These are phyloP conservation scores for Leccinum broughii DNA, from an alignment of 768 basidiomycete genomes.

Conservation along the genomic window DNA sequence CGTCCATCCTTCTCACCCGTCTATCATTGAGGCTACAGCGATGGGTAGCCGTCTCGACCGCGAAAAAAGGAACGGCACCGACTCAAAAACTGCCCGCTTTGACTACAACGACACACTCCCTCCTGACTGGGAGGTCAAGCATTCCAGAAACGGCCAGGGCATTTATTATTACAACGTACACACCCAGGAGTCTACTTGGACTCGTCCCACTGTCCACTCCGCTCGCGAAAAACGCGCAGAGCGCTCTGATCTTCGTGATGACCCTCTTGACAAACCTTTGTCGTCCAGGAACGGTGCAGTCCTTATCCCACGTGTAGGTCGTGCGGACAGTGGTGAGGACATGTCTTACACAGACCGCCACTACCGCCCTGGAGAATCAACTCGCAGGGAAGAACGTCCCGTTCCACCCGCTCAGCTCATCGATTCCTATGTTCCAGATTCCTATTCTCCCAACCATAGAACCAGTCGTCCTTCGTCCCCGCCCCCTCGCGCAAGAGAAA, in stretches of 20 bases:
- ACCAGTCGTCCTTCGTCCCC: conserved; percentile 23
- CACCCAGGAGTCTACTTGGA: conserved; percentile 61
- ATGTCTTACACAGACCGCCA: conserved; percentile 64
- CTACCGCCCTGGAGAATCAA: conserved; percentile 52
- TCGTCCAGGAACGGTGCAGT: conserved; percentile 25
- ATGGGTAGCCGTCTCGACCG: conserved; percentile 51
- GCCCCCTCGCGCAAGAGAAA: conserved; percentile 27
- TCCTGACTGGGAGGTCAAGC: conserved; percentile 60
- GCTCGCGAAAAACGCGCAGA: conserved; percentile 27
- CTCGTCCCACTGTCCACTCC: conserved; percentile 42
- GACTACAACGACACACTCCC: conserved; percentile 44
- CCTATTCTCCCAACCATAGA: conserved; percentile 27
- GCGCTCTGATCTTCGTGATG: conserved; percentile 29
- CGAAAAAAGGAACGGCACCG: conserved; percentile 43
- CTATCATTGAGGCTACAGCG: conserved; percentile 59
- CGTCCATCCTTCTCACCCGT: conserved; percentile 55
- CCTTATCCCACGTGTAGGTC: conserved; percentile 30
- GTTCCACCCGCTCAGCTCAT: conserved; percentile 20
- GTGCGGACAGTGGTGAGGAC: conserved; percentile 26
- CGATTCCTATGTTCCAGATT: conserved; percentile 32
- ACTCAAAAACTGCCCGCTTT: conserved; percentile 21
- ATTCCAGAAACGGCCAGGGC: conserved; percentile 48
- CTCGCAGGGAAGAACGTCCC: conserved; percentile 31
- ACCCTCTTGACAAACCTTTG: conserved; percentile 27
- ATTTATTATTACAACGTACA: conserved; percentile 59